Percentiles rank a stretch among this genome's conserved stretches.
These are phyloP conservation scores for Geotrichum reessii DNA, from an alignment of 1,139 yeast species.

Conservation along the genomic window DNA sequence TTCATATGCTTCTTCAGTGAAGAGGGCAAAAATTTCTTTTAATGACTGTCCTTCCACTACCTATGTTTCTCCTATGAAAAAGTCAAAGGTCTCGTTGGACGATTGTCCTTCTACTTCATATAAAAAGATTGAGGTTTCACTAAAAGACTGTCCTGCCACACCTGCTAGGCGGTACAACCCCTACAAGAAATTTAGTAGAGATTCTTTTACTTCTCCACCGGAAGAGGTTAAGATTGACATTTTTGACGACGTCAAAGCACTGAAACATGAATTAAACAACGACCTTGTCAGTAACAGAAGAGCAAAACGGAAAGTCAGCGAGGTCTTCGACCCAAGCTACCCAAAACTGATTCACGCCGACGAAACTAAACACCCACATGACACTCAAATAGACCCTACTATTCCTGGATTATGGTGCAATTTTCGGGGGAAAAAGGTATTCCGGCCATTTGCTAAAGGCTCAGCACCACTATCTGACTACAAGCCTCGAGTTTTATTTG, in stretches of 20 bases:
- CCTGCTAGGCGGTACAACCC: neutral
- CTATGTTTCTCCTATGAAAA: neutral
- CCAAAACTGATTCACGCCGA: neutral
- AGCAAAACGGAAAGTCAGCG: constrained; percentile 2
- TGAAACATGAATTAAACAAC: constrained; percentile 24
- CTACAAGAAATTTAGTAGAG: neutral
- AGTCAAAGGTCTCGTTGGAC: neutral
- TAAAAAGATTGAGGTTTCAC: neutral
- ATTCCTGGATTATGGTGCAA: constrained; percentile 38
- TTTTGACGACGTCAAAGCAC: constrained; percentile 25
- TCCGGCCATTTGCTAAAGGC: constrained; percentile 34
- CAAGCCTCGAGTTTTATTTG: constrained; percentile 27
- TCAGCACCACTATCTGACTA: constrained; percentile 21
- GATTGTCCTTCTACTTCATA: neutral
- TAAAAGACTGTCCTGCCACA: neutral
- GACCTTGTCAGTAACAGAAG: constrained; percentile 6
- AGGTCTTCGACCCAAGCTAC: neutral
- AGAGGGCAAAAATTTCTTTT: neutral
- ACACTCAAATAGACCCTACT: constrained; percentile 23
- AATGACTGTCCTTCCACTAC: neutral
- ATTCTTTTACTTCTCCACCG: neutral
- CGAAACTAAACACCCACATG: constrained; percentile 23
- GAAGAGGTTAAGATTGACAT: constrained; percentile 18
- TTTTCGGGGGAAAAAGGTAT: constrained; percentile 39
- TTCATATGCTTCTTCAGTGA: neutral